Evolutionary conservation across 305 asterid species (phyloP), one percentile per base, ranked within the genome.

Genomic region (Fraxinus xanthoxyloides): DNA sequence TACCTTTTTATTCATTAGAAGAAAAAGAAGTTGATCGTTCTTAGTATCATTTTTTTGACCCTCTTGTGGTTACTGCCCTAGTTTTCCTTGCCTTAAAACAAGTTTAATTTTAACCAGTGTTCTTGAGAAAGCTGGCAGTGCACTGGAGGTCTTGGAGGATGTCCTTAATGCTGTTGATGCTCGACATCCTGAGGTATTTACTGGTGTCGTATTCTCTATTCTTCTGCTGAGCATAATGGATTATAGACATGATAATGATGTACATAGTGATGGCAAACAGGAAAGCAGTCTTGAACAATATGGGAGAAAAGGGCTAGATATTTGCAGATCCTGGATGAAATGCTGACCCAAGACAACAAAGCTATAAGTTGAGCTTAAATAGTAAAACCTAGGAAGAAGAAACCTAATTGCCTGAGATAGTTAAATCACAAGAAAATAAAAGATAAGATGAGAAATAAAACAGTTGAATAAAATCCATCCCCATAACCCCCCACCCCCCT

Each of bases 91-190:
- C 75, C 75, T 30, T 69, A 13, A 69, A 69, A 12, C 4, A 30
- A 69, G 72, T 69, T 30, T 1, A 28, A 10, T 69, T 31, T 67
- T 69, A 28, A 36, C 54, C 94, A 95, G 99, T 86, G 87, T 94
- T 87, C 90, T 95, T 82, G 91, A 92, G 88, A 95, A 94, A 88
- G 99, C 99, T 65, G 91, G 87, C 81, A 90, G 97, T 46, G 94
- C 98, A 17, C 77, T 94, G 87, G 99, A 95, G 90, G 97, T 95
- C 72, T 84, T 95, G 89, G 89, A 91, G 86, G 99, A 95, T 79
- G 99, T 94, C 70, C 97, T 95, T 81, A 92, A 89, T 81, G 85
- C 93, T 72, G 88, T 95, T 43, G 93, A 93, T 85, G 79, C 88
- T 76, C 96, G 88, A 83, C 87, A 87, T 84, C 92, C 97, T 54